These are phyloP conservation scores for Forsythia viridissima DNA, from an alignment of 257 asterid genomes.

Conservation along the genomic window DNA sequence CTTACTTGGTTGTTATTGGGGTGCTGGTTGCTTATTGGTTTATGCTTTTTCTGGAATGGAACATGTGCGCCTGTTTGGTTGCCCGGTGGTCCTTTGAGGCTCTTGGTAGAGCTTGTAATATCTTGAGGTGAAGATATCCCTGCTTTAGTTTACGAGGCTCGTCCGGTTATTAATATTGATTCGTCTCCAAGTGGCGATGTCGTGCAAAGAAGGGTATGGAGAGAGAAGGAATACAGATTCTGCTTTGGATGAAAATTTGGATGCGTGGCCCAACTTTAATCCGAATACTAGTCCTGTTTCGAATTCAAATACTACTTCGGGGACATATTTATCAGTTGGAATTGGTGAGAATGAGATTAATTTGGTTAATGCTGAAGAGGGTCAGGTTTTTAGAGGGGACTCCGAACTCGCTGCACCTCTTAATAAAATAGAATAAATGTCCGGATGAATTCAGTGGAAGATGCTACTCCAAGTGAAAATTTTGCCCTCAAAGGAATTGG, in stretches of 20 bases:
- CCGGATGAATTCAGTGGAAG: conserved; percentile 43
- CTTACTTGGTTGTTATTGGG: conserved; percentile 83
- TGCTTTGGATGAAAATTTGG: too few species aligned
- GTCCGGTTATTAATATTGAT: conserved; percentile 51
- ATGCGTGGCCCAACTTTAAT: too few species aligned
- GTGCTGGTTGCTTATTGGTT: conserved; percentile 96
- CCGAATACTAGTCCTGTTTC: conserved; percentile 4
- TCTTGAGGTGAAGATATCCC: conserved; percentile 93
- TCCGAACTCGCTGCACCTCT: conserved; percentile 76
- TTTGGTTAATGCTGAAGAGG: conserved; percentile 47
- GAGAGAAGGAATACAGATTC: conserved; percentile 30
- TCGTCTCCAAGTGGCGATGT: conserved; percentile 31
- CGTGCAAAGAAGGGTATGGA: conserved; percentile 72
- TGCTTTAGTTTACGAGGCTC: conserved; percentile 89
- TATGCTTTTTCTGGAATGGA: conserved; percentile 91
- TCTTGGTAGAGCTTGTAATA: conserved; percentile 9
- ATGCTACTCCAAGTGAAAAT: conserved; percentile 38
- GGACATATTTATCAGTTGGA: conserved; percentile 14
- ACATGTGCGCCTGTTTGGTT: conserved; percentile 93
- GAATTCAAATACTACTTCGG: conserved; percentile 2
- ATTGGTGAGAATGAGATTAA: conserved; percentile 32
- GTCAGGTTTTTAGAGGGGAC: conserved; percentile 32
- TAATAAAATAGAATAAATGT: conserved; percentile 52
- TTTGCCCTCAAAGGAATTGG: conserved; percentile 80
- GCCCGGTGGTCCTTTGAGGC: conserved; percentile 96